Evolutionary conservation across 495 filamentous ascomycete species (phyloP), one percentile per base, ranked within the genome.

Genomic region (Aspergillus biplanus): DNA sequence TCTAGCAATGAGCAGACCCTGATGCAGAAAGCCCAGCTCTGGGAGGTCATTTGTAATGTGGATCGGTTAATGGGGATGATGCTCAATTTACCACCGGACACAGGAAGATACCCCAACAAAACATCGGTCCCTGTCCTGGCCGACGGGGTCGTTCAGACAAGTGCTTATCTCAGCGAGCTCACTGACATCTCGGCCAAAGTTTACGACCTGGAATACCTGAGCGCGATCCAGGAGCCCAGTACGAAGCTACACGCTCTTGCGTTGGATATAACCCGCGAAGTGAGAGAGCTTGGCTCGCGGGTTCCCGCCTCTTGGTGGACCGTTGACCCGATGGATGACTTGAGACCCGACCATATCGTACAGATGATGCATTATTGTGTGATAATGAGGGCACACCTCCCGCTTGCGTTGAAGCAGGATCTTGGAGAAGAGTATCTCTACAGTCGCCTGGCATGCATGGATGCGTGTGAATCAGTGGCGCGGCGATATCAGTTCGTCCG

Each of bases 31-130:
- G 64, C 59, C 8, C 65, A 64, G 58, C 59, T 74, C n/a, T 74
- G 73, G 73, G 60, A 70, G 2, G 31, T 67, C 4, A 68, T 74
- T 0, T 75, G 71, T 58, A 61, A 63, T 31, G 61, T 69, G 16
- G 73, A 77, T 18, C 60, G 70, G 33, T 52, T 77, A n/a, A 16
- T 63, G 11, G 69, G 66, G 7, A 65, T 73, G 65, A 64, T 75
- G 7, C 56, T 73, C 7, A 73, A 72, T 15, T 62, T 77, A 15
- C 70, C 74, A 9, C 59, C 71, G 0, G 69, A 65, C 33, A 77
- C 71, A 5, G 21, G 56, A 21, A 42, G 58, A 27, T 66, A 72
- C 42, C 62, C 50, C 15, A 61, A 60, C 6, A 53, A 49, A 11
- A 58, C 31, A n/a, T 16, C 54, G 11, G 12, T 47, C 33, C 32